These are phyloP conservation scores for Parasarocladium wereldwijsianum DNA, from an alignment of 2,329 filamentous ascomycete species.

Conservation along the genomic window DNA sequence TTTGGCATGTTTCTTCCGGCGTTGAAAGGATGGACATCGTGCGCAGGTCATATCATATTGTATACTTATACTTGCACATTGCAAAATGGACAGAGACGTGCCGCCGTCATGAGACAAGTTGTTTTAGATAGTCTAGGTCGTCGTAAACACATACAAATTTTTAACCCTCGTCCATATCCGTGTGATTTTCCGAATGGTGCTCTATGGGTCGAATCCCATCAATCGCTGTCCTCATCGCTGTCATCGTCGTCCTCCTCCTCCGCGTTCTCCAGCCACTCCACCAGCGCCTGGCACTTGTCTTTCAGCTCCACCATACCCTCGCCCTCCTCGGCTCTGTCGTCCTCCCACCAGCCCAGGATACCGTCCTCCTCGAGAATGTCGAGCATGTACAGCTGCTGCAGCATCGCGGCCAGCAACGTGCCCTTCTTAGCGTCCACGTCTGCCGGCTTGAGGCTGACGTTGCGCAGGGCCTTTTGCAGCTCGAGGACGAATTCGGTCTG, in stretches of 20 bases:
- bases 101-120: no score
- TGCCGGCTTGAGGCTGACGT: constrained; percentile 42
- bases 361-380: constrained; percentile 85
- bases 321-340: constrained; percentile 49
- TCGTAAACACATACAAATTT: no score
- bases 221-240: constrained; percentile 25
- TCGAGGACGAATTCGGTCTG: constrained; percentile 77
- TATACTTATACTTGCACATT: no score
- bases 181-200: no score
- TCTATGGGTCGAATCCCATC: no score
- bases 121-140: no score
- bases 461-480: constrained; percentile 64
- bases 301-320: constrained; percentile 58
- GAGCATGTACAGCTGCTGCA: constrained; percentile 72
- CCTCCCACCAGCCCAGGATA: constrained; percentile 72
- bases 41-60: no score
- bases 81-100: no score
- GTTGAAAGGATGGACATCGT: no score
- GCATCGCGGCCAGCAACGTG: constrained; percentile 58
- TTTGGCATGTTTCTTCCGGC: no score
- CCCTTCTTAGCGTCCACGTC: constrained; percentile 23
- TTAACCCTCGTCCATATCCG: no score
- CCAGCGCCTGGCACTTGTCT: constrained; percentile 59
- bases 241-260: constrained; percentile 56
- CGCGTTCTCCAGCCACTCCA: constrained; percentile 73